phyloP scores from a whole-genome alignment of 2,329 filamentous ascomycete species.

The Alternaria conjuncta region DNA sequence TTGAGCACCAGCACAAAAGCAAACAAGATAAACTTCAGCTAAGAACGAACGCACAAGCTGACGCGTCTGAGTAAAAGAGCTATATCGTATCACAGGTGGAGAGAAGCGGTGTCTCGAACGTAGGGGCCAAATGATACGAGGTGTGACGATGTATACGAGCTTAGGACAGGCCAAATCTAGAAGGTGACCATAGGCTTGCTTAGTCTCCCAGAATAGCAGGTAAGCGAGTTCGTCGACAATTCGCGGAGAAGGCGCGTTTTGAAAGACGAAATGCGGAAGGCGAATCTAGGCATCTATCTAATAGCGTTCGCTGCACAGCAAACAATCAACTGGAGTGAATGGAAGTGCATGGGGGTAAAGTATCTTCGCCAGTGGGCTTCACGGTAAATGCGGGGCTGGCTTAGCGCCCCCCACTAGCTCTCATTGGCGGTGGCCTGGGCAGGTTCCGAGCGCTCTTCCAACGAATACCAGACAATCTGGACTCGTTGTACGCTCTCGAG shows the following conservation, averaged over 20 bases:
- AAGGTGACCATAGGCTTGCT: neutral
- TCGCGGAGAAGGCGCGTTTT: neutral
- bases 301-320: neutral
- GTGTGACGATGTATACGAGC: neutral
- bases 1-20: neutral
- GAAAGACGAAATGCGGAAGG: neutral
- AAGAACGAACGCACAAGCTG: neutral
- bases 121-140: neutral
- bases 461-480: neutral
- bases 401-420: neutral
- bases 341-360: neutral
- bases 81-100: neutral
- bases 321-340: neutral
- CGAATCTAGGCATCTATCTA: neutral
- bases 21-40: neutral
- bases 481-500: neutral
- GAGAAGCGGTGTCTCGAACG: neutral
- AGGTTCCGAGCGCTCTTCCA: too few species aligned
- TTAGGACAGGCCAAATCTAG: neutral
- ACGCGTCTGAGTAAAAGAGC: neutral
- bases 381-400: neutral
- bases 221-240: neutral
- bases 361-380: neutral
- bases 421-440: too few species aligned
- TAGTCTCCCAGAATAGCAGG: neutral